These are phyloP conservation scores for Eucalyptus marginata DNA, from an alignment of 345 rosid genomes.

Conservation along the genomic window DNA sequence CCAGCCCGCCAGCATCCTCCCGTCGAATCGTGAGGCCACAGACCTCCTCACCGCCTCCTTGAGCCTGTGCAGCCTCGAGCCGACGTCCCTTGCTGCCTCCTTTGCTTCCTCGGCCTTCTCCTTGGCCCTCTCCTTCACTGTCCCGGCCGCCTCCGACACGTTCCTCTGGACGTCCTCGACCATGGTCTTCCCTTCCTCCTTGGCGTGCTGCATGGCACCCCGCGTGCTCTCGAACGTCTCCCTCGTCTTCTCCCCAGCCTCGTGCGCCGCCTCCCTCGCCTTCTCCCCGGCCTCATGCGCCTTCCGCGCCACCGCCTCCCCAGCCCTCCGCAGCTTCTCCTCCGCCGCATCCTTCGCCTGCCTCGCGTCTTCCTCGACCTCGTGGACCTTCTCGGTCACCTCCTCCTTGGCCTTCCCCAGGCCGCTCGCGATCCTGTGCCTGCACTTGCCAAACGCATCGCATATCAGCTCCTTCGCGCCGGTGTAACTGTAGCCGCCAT, in stretches of 20 bases:
- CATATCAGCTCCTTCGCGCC: constrained; percentile 40
- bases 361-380: neutral
- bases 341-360: neutral
- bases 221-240: neutral
- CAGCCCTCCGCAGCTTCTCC: neutral
- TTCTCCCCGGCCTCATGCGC: neutral
- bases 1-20: constrained; percentile 8
- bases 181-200: neutral
- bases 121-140: neutral
- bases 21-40: neutral
- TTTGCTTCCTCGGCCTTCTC: neutral
- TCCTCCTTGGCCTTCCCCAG: constrained; percentile 31
- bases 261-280: neutral
- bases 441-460: constrained; percentile 52
- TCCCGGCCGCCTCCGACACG: neutral
- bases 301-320: neutral
- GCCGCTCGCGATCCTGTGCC: constrained; percentile 22
- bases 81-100: neutral
- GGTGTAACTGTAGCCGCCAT: neutral
- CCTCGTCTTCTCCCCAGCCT: neutral
- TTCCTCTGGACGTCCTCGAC: neutral
- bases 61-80: neutral
- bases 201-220: neutral
- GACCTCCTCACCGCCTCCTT: neutral
- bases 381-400: neutral